A percentile compares a stretch with the other conserved stretches of the same genome.
Evolutionary conservation across 108 stramenopile genomes (phyloP).

Genomic region (Skeletonema grethae): DNA sequence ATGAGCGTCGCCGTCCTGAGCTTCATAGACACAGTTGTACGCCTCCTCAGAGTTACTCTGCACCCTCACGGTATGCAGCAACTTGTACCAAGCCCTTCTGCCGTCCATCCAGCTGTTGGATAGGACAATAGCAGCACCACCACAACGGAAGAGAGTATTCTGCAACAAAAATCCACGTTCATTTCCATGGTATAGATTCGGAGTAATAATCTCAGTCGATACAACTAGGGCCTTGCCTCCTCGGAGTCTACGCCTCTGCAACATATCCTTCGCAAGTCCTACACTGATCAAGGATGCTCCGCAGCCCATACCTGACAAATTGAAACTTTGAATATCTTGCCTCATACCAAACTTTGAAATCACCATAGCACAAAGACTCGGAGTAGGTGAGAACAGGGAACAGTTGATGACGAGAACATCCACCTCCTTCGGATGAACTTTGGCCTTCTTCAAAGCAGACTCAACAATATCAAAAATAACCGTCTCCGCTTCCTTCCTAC

Average conservation of each 20-base stretch:
- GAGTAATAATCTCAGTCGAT: conserved; percentile 96
- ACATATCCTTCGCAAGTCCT: conserved; percentile 89
- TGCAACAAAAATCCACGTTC: conserved; percentile 95
- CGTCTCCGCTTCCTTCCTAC: conserved; percentile 91
- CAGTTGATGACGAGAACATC: conserved; percentile 98
- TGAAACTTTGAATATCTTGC: conserved; percentile 87
- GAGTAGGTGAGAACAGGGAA: conserved; percentile 96
- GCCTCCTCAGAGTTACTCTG: conserved; percentile 88
- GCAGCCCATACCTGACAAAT: conserved; percentile 98
- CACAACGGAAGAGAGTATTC: conserved; percentile 98
- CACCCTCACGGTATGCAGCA: conserved; percentile 94
- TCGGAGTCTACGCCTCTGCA: conserved; percentile 54
- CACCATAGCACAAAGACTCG: conserved; percentile 97
- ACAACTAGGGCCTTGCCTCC: conserved; percentile 93
- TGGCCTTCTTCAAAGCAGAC: conserved; percentile 88
- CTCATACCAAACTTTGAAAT: conserved; percentile 93
- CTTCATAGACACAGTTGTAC: conserved; percentile 94
- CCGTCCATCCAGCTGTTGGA: conserved; percentile 95
- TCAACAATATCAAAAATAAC: conserved; percentile 94
- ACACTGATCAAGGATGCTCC: conserved; percentile 92
- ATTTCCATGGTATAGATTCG: conserved; percentile 96
- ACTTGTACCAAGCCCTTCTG: conserved; percentile 95
- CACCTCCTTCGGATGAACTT: conserved; percentile 87
- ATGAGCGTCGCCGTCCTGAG: conserved; percentile 81
- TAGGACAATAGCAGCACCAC: conserved; percentile 96